A percentile compares a stretch with the other conserved stretches of the same genome.
phyloP scores from a whole-genome alignment of 164 flowering plant genomes.

The Liriodendron chinense region DNA sequence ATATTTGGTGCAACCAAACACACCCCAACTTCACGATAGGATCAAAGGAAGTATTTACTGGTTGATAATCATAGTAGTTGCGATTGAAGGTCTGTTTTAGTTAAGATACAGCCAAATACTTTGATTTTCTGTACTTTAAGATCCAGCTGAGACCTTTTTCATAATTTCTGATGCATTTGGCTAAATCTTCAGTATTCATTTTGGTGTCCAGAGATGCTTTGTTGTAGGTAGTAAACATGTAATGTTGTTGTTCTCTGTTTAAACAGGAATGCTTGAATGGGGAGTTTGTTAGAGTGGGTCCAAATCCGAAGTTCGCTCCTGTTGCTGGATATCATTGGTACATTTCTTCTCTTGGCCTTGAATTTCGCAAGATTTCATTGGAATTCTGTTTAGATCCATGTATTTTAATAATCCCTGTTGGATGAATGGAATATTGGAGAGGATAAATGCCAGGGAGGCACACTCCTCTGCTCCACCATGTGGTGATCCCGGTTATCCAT shows the following conservation, averaged over 20 bases:
- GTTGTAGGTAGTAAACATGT: background rate
- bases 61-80: no score
- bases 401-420: background rate
- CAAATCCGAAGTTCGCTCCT: constrained; percentile 87
- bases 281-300: constrained; percentile 95
- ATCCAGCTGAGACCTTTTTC: background rate
- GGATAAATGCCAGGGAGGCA: background rate
- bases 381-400: no score
- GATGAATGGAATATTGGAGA: background rate
- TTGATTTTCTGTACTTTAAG: background rate
- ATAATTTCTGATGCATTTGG: background rate
- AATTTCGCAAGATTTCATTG: background rate
- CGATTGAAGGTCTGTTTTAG: no score
- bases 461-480: no score
- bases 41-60: no score
- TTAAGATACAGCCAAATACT: background rate
- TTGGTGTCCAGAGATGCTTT: background rate
- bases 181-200: background rate
- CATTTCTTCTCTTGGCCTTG: background rate
- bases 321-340: constrained; percentile 98
- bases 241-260: background rate
- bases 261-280: constrained; percentile 91
- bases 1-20: no score
- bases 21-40: no score
- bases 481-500: no score